phyloP scores from a whole-genome alignment of 2,329 filamentous ascomycete genomes.

The Alternaria postmessia region DNA sequence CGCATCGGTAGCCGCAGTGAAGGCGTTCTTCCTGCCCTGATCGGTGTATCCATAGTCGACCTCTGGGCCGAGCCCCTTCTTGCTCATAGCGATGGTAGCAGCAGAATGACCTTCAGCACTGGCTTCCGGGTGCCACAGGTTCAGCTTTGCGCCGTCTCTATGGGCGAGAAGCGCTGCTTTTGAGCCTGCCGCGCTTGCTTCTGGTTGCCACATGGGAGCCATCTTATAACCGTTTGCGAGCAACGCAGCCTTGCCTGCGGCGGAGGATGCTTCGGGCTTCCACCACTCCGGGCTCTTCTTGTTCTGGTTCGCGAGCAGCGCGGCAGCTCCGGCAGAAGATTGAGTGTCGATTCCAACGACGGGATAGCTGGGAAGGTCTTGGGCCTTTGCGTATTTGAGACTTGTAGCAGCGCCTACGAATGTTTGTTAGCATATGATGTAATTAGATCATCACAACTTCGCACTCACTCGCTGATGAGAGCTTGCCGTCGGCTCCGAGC shows the following conservation, averaged over 20 bases:
- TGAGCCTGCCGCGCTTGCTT: slow-evolving; percentile 70
- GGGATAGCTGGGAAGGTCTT: slow-evolving; percentile 78
- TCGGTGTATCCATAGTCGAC: slow-evolving; percentile 58
- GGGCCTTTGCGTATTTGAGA: slow-evolving; percentile 75
- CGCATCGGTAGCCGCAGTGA: slow-evolving; percentile 80
- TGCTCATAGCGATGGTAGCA: slow-evolving; percentile 71
- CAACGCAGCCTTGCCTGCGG: slow-evolving; percentile 67
- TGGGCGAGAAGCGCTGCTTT: slow-evolving; percentile 77
- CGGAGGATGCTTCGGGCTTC: slow-evolving; percentile 67
- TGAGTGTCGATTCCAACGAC: slow-evolving; percentile 67
- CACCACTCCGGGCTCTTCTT: slow-evolving; percentile 71
- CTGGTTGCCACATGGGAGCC: slow-evolving; percentile 69
- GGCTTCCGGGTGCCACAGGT: slow-evolving; percentile 61
- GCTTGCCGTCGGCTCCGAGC: slow-evolving; percentile 62
- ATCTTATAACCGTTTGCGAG: slow-evolving; percentile 68
- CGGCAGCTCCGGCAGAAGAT: slow-evolving; percentile 76
- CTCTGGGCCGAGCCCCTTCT: slow-evolving; percentile 57
- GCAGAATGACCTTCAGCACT: slow-evolving; percentile 70
- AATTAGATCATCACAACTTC: background rate
- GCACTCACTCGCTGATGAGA: slow-evolving; percentile 64
- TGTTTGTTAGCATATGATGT: slow-evolving; percentile 12
- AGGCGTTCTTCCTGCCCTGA: slow-evolving; percentile 69
- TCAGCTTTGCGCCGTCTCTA: slow-evolving; percentile 60
- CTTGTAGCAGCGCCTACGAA: slow-evolving; percentile 65
- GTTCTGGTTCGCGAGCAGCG: slow-evolving; percentile 75